These are phyloP conservation scores for Parafenestella ontariensis DNA, from an alignment of 2,329 filamentous ascomycete species.

Conservation along the genomic window DNA sequence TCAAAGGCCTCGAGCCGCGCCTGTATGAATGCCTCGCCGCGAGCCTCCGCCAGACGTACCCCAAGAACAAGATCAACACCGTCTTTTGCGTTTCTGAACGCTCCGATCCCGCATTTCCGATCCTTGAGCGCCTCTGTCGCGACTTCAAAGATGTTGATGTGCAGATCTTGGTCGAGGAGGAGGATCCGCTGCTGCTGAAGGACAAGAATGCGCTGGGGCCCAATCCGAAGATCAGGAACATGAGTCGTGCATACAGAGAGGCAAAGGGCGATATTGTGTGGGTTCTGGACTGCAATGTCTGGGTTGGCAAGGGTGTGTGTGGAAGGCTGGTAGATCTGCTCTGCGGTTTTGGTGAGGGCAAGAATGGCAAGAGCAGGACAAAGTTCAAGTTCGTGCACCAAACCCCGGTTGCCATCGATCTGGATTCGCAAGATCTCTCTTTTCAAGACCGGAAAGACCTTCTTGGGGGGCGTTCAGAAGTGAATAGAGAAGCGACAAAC, in stretches of 20 bases:
- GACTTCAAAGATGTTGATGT: slow-evolving; percentile 78
- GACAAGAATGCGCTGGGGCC: slow-evolving; percentile 72
- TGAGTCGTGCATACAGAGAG: slow-evolving; percentile 91
- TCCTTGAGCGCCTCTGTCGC: slow-evolving; percentile 72
- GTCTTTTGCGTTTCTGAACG: slow-evolving; percentile 81
- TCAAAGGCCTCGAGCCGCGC: slow-evolving; percentile 88
- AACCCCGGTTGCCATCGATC: slow-evolving; percentile 87
- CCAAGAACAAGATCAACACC: slow-evolving; percentile 75
- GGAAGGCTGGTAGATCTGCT: slow-evolving; percentile 90
- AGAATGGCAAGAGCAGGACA: slow-evolving; percentile 39
- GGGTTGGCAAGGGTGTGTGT: slow-evolving; percentile 79
- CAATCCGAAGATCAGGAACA: slow-evolving; percentile 98
- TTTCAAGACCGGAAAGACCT: slow-evolving; percentile 41
- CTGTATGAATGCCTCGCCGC: slow-evolving; percentile 93
- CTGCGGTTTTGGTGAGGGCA: slow-evolving; percentile 66
- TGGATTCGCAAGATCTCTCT: slow-evolving; percentile 39
- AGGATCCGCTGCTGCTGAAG: slow-evolving; percentile 74
- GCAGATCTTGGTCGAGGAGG: slow-evolving; percentile 78
- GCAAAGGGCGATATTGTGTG: slow-evolving; percentile 86
- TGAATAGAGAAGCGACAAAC: slow-evolving; percentile 22
- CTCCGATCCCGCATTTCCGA: slow-evolving; percentile 77
- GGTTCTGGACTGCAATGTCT: slow-evolving; percentile 97
- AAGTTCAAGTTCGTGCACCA: slow-evolving; percentile 92
- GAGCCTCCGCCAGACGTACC: slow-evolving; percentile 83
- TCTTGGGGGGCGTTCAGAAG: slow-evolving; percentile 33